phyloP scores from a whole-genome alignment of 2,329 filamentous ascomycete genomes.

The Verticillium klebahnii region DNA sequence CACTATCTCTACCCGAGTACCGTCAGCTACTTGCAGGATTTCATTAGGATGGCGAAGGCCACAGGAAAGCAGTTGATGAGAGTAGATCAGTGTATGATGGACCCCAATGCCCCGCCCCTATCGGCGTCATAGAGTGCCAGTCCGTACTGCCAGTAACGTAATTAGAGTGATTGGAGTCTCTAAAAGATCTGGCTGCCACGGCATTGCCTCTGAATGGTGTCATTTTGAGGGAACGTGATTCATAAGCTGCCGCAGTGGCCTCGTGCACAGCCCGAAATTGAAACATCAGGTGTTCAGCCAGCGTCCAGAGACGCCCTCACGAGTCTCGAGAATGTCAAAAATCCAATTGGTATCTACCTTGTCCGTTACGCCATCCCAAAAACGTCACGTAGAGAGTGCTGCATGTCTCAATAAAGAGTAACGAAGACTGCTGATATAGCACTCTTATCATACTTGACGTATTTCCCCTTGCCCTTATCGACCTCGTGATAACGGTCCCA shows the following conservation, averaged over 20 bases:
- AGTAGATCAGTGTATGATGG: too few species aligned
- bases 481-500: constrained; percentile 97
- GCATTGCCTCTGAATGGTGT: not conserved
- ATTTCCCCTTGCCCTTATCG: constrained; percentile 96
- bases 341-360: not conserved
- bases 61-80: too few species aligned
- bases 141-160: too few species aligned
- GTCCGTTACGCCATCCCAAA: not conserved
- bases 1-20: too few species aligned
- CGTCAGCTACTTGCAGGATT: too few species aligned
- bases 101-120: too few species aligned
- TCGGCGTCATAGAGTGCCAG: too few species aligned
- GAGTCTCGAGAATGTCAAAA: not conserved
- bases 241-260: too few species aligned
- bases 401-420: constrained; percentile 36
- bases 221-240: too few species aligned
- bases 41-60: too few species aligned
- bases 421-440: constrained; percentile 65
- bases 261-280: not conserved
- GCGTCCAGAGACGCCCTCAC: not conserved
- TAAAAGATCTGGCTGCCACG: not conserved
- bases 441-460: constrained; percentile 93
- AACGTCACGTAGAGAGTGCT: not conserved
- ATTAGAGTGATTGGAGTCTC: too few species aligned
- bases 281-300: too few species aligned